These are phyloP conservation scores for Hypomontagnella submonticulosa DNA, from an alignment of 495 filamentous ascomycete genomes.

Conservation along the genomic window DNA sequence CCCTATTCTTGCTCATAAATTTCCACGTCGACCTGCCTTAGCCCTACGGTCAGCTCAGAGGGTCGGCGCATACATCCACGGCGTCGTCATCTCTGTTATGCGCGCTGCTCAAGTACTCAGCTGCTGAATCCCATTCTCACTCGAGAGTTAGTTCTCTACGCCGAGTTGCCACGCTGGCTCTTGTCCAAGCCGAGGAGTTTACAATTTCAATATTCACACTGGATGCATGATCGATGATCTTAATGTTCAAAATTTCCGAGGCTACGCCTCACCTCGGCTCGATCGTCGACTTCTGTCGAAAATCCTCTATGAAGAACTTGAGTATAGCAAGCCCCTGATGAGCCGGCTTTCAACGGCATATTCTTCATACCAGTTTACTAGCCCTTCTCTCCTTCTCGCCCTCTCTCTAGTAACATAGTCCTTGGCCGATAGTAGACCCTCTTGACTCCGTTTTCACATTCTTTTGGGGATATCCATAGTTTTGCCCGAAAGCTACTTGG, in stretches of 20 bases:
- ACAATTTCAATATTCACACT: too few species aligned
- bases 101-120: neutral
- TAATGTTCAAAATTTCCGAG: neutral
- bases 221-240: neutral
- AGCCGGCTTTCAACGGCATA: too few species aligned
- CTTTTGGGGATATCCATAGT: too few species aligned
- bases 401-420: neutral
- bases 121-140: neutral
- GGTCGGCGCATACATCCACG: constrained; percentile 7
- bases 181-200: neutral
- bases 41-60: neutral
- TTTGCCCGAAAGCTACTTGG: constrained; percentile 2
- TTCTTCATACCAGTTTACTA: too few species aligned
- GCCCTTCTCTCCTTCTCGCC: neutral
- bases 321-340: too few species aligned
- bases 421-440: neutral
- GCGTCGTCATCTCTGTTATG: constrained; percentile 14
- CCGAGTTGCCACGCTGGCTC: constrained; percentile 5
- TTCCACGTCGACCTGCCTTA: neutral
- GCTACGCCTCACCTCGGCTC: neutral
- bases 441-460: too few species aligned
- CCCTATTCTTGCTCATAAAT: constrained; percentile 7
- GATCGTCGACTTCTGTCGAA: neutral
- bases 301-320: neutral
- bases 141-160: neutral